phyloP scores from a whole-genome alignment of 805 yeast species.

The Barnettozyma vustinii region DNA sequence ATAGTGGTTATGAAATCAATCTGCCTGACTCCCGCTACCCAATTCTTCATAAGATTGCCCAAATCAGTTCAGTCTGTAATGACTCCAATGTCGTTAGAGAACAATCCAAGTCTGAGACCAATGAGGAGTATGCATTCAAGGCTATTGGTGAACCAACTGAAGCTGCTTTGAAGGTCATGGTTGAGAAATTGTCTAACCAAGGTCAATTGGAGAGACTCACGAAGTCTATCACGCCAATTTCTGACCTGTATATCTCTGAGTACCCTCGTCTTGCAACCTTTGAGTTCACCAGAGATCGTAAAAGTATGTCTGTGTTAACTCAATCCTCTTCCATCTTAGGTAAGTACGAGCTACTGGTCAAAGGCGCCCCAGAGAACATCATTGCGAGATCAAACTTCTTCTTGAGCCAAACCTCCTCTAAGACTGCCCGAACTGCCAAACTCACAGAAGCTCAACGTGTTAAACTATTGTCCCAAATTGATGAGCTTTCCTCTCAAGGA shows the following conservation, averaged over 20 bases:
- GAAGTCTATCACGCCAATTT: slow-evolving; percentile 25
- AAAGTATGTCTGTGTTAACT: slow-evolving; percentile 48
- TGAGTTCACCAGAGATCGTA: slow-evolving; percentile 45
- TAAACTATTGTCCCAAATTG: slow-evolving; percentile 31
- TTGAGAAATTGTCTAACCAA: slow-evolving; percentile 25
- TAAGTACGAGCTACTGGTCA: slow-evolving; percentile 33
- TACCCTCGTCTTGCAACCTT: slow-evolving; percentile 32
- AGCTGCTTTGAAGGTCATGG: slow-evolving; percentile 44
- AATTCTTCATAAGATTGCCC: slow-evolving; percentile 28
- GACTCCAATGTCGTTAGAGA: slow-evolving; percentile 26
- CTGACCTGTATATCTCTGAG: slow-evolving; percentile 20
- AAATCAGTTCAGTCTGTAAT: slow-evolving; percentile 33
- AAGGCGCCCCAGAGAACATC: slow-evolving; percentile 53
- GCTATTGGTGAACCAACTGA: slow-evolving; percentile 52
- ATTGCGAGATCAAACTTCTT: slow-evolving; percentile 37
- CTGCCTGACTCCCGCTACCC: slow-evolving; percentile 29
- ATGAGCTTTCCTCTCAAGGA: slow-evolving; percentile 33
- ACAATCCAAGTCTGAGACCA: slow-evolving; percentile 10
- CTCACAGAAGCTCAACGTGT: slow-evolving; percentile 30
- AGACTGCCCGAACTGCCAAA: slow-evolving; percentile 13
- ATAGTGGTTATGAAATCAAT: slow-evolving; percentile 25
- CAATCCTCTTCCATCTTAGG: slow-evolving; percentile 16
- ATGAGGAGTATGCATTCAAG: slow-evolving; percentile 25
- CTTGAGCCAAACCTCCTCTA: slow-evolving; percentile 26
- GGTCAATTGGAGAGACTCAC: slow-evolving; percentile 28